phyloP scores from a whole-genome alignment of 164 flowering plant genomes.

The Kalanchoe fedtschenkoi region DNA sequence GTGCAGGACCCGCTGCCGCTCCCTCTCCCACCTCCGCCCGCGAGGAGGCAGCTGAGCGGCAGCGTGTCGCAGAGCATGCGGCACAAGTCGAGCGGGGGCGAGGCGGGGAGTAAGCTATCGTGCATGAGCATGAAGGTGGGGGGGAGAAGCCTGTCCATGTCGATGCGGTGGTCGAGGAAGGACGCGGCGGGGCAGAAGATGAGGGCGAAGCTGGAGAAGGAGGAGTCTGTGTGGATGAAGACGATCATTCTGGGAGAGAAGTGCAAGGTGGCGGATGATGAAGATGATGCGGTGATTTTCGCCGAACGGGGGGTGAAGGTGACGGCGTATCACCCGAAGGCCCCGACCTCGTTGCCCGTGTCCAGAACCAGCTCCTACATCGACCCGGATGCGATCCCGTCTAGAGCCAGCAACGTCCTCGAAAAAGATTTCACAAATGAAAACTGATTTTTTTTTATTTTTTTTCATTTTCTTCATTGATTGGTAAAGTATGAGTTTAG shows the following conservation, averaged over 20 bases:
- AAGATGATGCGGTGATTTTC: constrained; percentile 29
- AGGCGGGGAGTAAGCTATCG: constrained; percentile 4
- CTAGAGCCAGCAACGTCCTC: no score
- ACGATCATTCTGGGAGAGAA: constrained; percentile 67
- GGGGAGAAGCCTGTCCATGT: constrained; percentile 13
- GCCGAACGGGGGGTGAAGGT: constrained; percentile 38
- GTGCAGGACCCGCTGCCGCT: no score
- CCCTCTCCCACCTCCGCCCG: constrained; percentile 14
- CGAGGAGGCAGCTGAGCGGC: constrained; percentile 7
- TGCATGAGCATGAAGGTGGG: constrained; percentile 22
- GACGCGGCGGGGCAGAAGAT: constrained; percentile 5
- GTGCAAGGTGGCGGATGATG: constrained; percentile 41
- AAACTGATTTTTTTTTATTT: no score
- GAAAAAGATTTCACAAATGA: no score
- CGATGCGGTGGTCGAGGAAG: neutral
- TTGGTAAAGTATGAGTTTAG: no score
- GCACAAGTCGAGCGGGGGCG: constrained; percentile 8
- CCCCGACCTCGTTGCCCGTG: constrained; percentile 9
- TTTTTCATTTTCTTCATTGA: no score
- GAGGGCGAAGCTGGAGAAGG: constrained; percentile 17
- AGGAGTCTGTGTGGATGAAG: constrained; percentile 62
- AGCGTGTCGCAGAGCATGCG: neutral
- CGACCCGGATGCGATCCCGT: constrained; percentile 12
- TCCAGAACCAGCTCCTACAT: constrained; percentile 15
- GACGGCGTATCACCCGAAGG: constrained; percentile 20